Percentiles rank a stretch among this genome's conserved stretches.
Conservation (phyloP, 2,329 filamentous ascomycete genomes). For the Whalleya microplaca region DNA sequence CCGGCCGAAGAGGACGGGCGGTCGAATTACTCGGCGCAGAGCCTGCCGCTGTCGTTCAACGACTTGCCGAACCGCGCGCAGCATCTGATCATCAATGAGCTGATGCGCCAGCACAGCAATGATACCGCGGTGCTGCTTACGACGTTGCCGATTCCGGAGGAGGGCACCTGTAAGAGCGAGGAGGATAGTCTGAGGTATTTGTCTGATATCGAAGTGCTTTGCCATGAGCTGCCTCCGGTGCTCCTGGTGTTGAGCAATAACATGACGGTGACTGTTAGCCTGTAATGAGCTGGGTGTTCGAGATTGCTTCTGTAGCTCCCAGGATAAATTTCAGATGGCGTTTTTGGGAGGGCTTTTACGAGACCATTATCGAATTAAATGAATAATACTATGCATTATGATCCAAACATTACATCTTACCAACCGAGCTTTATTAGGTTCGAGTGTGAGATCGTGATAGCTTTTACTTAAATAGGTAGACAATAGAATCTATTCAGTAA, state of each 20-base stretch:
- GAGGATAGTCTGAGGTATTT: constrained; percentile 74
- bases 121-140: constrained; percentile 81
- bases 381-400: not conserved
- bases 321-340: not conserved
- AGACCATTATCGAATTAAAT: no score
- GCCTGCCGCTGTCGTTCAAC: constrained; percentile 78
- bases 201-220: constrained; percentile 77
- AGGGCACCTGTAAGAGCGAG: constrained; percentile 75
- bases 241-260: constrained; percentile 84
- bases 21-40: constrained; percentile 58
- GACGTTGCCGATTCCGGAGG: constrained; percentile 78
- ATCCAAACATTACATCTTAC: no score
- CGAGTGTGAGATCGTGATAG: no score
- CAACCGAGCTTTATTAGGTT: no score
- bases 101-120: constrained; percentile 70
- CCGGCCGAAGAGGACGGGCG: constrained; percentile 31
- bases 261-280: constrained; percentile 83
- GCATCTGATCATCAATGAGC: constrained; percentile 83
- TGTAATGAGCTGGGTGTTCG: constrained; percentile 44
- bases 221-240: constrained; percentile 74
- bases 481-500: no score
- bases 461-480: no score
- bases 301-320: no score
- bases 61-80: constrained; percentile 83
- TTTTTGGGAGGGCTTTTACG: not conserved